Evolutionary conservation across 2,329 filamentous ascomycete species (phyloP).

Genomic region (Ceratocystis huliohia): DNA sequence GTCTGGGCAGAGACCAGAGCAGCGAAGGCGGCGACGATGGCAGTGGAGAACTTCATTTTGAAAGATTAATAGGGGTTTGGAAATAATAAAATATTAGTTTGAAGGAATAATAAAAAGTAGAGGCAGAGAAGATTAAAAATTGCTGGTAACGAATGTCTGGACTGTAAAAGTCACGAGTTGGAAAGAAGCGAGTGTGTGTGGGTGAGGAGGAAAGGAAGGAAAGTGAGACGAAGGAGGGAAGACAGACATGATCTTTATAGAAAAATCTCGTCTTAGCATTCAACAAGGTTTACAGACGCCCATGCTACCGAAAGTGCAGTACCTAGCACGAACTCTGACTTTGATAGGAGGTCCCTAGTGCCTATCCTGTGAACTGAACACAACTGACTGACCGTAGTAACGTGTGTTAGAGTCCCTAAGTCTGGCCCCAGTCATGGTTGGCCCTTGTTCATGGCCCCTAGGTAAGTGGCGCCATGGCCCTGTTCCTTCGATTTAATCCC

Average conservation of each 20-base stretch:
- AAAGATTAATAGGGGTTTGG: constrained; percentile 36
- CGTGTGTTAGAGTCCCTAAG: background rate
- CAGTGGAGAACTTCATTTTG: constrained; percentile 54
- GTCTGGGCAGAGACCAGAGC: constrained; percentile 32
- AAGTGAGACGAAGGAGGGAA: constrained; percentile 27
- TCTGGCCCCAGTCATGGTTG: background rate
- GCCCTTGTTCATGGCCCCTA: background rate
- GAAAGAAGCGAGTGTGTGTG: constrained; percentile 33
- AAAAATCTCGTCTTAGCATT: background rate
- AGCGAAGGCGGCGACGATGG: constrained; percentile 39
- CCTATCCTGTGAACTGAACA: background rate
- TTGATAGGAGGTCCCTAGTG: constrained; percentile 5
- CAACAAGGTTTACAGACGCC: constrained; percentile 21
- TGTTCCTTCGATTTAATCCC: background rate
- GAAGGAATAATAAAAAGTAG: constrained; percentile 33
- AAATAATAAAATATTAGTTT: constrained; percentile 28
- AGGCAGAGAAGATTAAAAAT: constrained; percentile 17
- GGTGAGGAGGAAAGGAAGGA: constrained; percentile 33
- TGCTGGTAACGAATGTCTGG: constrained; percentile 21
- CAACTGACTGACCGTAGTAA: background rate
- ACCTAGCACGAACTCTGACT: constrained; percentile 13
- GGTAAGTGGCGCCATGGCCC: background rate
- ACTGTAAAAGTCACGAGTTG: constrained; percentile 18
- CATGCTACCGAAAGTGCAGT: background rate
- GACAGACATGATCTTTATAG: constrained; percentile 38